These are phyloP conservation scores for Fusarium sp. DNA, from an alignment of 2,329 filamentous ascomycete species.

Conservation along the genomic window DNA sequence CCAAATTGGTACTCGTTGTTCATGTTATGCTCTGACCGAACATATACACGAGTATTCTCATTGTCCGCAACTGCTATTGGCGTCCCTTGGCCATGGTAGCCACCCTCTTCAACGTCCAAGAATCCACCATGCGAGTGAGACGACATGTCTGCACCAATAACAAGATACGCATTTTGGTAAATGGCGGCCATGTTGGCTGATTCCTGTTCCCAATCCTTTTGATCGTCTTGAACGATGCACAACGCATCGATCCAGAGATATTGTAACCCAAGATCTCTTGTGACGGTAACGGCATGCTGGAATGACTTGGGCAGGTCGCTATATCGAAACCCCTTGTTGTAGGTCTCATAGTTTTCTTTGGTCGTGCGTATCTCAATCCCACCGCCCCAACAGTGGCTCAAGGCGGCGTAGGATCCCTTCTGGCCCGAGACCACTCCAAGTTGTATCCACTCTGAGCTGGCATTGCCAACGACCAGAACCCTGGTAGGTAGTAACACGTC, in stretches of 20 bases:
- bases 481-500: background rate
- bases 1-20: background rate
- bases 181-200: background rate
- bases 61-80: background rate
- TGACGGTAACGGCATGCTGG: background rate
- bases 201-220: background rate
- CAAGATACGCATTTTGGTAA: background rate
- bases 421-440: background rate
- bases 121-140: background rate
- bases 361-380: background rate
- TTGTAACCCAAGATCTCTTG: background rate
- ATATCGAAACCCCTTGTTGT: background rate
- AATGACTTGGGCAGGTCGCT: background rate
- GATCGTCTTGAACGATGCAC: background rate
- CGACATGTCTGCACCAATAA: background rate
- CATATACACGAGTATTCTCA: background rate
- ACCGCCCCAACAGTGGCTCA: background rate
- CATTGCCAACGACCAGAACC: rapidly evolving
- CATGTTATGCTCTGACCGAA: background rate
- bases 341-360: rapidly evolving
- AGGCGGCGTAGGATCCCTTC: background rate
- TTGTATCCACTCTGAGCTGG: rapidly evolving
- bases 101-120: background rate
- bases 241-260: background rate
- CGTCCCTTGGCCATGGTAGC: background rate